Evolutionary conservation across 2,329 filamentous ascomycete genomes (phyloP), one percentile per base, ranked within the genome.

Genomic region (Pseudogymnoascus sp.): DNA sequence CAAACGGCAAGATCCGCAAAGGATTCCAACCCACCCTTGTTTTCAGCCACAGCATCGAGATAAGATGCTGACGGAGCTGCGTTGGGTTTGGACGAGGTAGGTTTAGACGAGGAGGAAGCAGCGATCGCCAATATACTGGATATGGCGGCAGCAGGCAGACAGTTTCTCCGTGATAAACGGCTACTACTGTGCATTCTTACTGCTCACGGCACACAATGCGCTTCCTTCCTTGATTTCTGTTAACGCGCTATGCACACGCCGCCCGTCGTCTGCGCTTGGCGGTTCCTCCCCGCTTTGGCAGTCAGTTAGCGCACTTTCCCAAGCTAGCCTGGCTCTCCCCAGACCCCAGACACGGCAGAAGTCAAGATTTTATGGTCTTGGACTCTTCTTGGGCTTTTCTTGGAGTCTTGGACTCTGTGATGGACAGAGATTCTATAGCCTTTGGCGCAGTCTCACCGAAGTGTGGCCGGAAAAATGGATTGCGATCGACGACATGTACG

Each of bases 401-500:
- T 50, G 44, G 44, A 29, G 17, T 50, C 44, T 29, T 50, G 23
- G 44, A 29, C 13, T 29, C n/a, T 50, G 40, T 15, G 33, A 37
- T 37, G 33, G 5, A 13, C 33, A 21, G 19, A 11, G 15, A 13
- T n/a, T 33, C 17, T 29, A 56, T 33, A 19, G 50, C n/a, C 11
- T 26, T 33, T 33, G 10, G n/a, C 9, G 4, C 29, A 56, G 50
- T 56, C 10, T 10, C 50, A 33, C 50, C 50, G 50, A 56, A 19
- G n/a, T 56, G 50, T 56, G 26, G 26, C 50, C 50, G 50, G 50
- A 56, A 4, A 33, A 53, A 33, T 33, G n/a, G 13, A 56, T 56
- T 56, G n/a, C 29, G 50, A 56, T 56, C 50, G 50, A 56, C 50
- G 50, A n/a, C 13, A 56, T 33, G 50, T 11, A 33, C 50, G 50